Percentiles rank a stretch among this genome's conserved stretches.
These are phyloP conservation scores for Cylindrotheca closterium DNA, from an alignment of 108 stramenopile species.

Conservation along the genomic window DNA sequence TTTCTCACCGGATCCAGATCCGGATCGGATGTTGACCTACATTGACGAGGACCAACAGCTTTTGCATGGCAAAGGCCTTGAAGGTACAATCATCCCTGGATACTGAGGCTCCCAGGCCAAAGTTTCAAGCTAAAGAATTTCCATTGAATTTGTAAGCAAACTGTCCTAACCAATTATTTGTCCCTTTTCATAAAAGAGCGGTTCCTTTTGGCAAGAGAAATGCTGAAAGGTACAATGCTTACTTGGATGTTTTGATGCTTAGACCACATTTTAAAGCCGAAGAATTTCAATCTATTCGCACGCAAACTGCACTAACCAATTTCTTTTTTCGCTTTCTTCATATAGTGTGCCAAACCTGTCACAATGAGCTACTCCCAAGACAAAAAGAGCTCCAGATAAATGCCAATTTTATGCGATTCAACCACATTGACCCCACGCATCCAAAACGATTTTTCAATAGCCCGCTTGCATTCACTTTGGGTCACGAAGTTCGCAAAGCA, in stretches of 20 bases:
- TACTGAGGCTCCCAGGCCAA: background rate
- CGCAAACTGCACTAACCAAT: too few relatives aligned
- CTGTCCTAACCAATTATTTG: too few relatives aligned
- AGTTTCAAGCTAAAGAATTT: background rate
- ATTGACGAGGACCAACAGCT: conserved; percentile 41
- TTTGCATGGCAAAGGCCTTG: conserved; percentile 71
- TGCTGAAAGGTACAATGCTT: too few relatives aligned
- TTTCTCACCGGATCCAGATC: conserved; percentile 59
- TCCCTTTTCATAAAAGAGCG: too few relatives aligned
- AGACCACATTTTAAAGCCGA: too few relatives aligned
- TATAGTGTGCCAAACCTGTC: conserved; percentile 62
- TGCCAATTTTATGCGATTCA: conserved; percentile 81
- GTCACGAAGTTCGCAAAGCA: conserved; percentile 89
- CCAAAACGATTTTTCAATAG: conserved; percentile 61
- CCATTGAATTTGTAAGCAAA: background rate
- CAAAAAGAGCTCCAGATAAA: conserved; percentile 75
- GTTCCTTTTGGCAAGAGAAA: conserved; percentile 22
- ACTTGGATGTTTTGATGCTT: too few relatives aligned
- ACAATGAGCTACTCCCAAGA: conserved; percentile 46
- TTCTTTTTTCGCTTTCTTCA: too few relatives aligned
- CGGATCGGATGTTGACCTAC: conserved; percentile 66
- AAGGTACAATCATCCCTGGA: conserved; percentile 42
- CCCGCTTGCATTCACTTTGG: conserved; percentile 87
- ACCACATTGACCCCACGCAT: conserved; percentile 80
- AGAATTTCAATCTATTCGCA: too few relatives aligned